Percentiles rank a stretch among this genome's conserved stretches.
Conservation (phyloP, 2,329 filamentous ascomycete species). For the Paramyrothecium sp. region DNA sequence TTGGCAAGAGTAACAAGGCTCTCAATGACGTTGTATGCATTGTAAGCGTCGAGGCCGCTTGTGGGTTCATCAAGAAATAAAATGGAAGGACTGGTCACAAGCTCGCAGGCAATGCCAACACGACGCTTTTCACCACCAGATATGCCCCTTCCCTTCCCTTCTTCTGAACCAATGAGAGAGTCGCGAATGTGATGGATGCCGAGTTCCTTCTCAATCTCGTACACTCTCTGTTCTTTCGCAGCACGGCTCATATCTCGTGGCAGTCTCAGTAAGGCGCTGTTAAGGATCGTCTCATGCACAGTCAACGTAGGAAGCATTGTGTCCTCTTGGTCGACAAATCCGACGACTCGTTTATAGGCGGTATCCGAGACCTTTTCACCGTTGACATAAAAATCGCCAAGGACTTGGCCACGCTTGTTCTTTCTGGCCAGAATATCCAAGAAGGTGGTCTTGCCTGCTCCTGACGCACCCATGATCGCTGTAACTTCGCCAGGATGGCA, state of each 20-base stretch:
- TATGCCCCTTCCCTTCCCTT: constrained; percentile 90
- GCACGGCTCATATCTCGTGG: constrained; percentile 84
- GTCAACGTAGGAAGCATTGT: constrained; percentile 95
- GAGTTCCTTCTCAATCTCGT: constrained; percentile 92
- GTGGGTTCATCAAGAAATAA: constrained; percentile 97
- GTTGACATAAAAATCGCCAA: constrained; percentile 87
- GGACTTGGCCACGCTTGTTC: constrained; percentile 82
- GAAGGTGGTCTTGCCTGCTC: constrained; percentile 96
- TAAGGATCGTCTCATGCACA: constrained; percentile 96
- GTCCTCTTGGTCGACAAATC: constrained; percentile 98
- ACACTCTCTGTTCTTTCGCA: constrained; percentile 87
- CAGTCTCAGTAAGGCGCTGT: constrained; percentile 87
- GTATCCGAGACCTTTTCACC: constrained; percentile 82
- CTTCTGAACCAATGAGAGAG: constrained; percentile 93
- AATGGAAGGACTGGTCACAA: constrained; percentile 96
- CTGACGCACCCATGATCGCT: constrained; percentile 97
- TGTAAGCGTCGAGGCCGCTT: constrained; percentile 92
- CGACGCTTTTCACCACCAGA: constrained; percentile 95
- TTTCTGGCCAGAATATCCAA: constrained; percentile 94
- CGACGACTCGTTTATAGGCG: constrained; percentile 88
- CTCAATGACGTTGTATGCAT: constrained; percentile 97
- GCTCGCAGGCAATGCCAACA: constrained; percentile 94
- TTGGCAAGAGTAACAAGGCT: constrained; percentile 93
- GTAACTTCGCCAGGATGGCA: constrained; percentile 95
- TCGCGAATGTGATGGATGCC: constrained; percentile 93